A percentile compares a stretch with the other conserved stretches of the same genome.
Evolutionary conservation across 2,329 filamentous ascomycete species (phyloP).

Genomic region (Paramyrothecium sp.): DNA sequence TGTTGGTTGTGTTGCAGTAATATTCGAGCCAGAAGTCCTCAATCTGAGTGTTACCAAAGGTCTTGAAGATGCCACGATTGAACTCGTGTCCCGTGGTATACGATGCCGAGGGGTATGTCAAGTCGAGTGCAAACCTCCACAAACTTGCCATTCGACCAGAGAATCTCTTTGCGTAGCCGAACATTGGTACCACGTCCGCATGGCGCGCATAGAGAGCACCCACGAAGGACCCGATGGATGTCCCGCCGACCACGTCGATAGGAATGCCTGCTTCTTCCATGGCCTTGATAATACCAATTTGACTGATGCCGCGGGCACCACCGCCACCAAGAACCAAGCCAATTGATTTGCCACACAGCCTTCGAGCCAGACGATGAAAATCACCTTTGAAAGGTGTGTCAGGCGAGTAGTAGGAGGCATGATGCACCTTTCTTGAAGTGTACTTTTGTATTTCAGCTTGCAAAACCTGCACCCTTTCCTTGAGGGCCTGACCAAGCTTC

Average conservation of each 20-base stretch:
- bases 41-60: constrained; percentile 93
- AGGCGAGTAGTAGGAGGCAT: constrained; percentile 84
- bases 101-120: constrained; percentile 94
- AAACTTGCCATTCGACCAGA: constrained; percentile 98
- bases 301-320: constrained; percentile 86
- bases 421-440: constrained; percentile 87
- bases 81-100: constrained; percentile 99
- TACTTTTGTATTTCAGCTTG: constrained; percentile 99
- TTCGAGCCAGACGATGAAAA: constrained; percentile 87
- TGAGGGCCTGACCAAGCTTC: constrained; percentile 80
- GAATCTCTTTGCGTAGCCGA: constrained; percentile 95
- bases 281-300: constrained; percentile 90
- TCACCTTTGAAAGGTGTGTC: constrained; percentile 95
- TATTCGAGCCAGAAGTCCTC: constrained; percentile 99
- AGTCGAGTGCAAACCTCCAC: constrained; percentile 94
- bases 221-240: constrained; percentile 94
- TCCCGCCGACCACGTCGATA: constrained; percentile 92
- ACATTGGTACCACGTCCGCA: constrained; percentile 95
- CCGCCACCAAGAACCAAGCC: constrained; percentile 92
- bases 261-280: constrained; percentile 96
- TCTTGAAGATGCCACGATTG: constrained; percentile 98
- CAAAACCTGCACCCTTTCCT: constrained; percentile 88
- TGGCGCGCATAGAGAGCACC: constrained; percentile 94
- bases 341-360: constrained; percentile 90
- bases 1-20: constrained; percentile 99